phyloP scores from a whole-genome alignment of 192 early-diverging fungal species.

The Linnemannia hyalina region DNA sequence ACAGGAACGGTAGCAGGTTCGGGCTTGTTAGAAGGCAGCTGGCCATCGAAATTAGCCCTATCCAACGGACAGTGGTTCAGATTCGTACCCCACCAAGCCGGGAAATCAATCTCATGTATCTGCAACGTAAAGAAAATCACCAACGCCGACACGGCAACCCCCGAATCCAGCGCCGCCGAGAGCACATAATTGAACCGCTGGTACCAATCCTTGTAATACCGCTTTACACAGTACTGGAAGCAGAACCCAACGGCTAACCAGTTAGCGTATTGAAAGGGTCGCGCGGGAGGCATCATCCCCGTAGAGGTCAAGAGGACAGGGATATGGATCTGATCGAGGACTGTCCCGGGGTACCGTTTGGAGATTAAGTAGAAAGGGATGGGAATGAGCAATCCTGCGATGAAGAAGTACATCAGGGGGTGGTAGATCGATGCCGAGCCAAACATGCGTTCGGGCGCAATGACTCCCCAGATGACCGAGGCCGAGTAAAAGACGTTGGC shows the following conservation, averaged over 20 bases:
- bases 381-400: conserved; percentile 55
- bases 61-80: conserved; percentile 63
- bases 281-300: conserved; percentile 69
- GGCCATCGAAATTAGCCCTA: conserved; percentile 52
- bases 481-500: conserved; percentile 71
- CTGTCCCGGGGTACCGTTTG: conserved; percentile 43
- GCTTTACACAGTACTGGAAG: conserved; percentile 65
- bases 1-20: neutral
- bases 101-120: conserved; percentile 51
- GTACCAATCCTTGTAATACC: conserved; percentile 64
- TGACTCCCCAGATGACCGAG: conserved; percentile 73
- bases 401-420: conserved; percentile 58
- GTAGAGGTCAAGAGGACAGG: conserved; percentile 67
- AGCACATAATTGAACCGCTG: conserved; percentile 78
- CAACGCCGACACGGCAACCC: conserved; percentile 61
- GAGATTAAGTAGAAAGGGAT: conserved; percentile 55
- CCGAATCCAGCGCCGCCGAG: conserved; percentile 74
- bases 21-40: conserved; percentile 19
- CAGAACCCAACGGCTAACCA: conserved; percentile 64
- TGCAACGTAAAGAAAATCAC: conserved; percentile 60
- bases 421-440: conserved; percentile 53
- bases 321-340: conserved; percentile 62
- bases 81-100: conserved; percentile 64
- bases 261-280: conserved; percentile 62
- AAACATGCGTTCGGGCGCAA: conserved; percentile 71